phyloP scores from a whole-genome alignment of 495 filamentous ascomycete genomes.

The Bathelium albidoporum region DNA sequence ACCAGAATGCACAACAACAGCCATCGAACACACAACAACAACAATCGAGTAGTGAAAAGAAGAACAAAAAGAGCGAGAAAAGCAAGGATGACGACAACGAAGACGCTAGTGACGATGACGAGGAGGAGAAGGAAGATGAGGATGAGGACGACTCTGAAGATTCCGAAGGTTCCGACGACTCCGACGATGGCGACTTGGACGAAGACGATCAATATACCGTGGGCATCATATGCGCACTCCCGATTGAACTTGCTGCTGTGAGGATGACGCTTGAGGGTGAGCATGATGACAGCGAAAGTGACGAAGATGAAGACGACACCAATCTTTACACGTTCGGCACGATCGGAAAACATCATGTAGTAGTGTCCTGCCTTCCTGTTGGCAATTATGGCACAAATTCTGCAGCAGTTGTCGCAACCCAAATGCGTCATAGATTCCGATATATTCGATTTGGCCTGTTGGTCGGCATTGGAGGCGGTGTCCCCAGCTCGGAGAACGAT shows the following conservation, averaged over 20 bases:
- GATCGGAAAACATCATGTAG: neutral
- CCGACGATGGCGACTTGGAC: no score
- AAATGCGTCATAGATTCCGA: neutral
- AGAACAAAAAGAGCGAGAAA: no score
- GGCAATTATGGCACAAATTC: neutral
- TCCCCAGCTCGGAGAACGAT: constrained; percentile 2
- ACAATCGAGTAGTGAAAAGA: no score
- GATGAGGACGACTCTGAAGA: no score
- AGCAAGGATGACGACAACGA: no score
- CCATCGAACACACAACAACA: no score
- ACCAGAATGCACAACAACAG: no score
- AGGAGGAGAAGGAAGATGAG: no score
- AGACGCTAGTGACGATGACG: no score
- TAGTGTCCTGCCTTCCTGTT: neutral
- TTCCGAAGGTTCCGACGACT: no score
- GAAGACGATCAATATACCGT: neutral
- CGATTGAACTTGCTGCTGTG: neutral
- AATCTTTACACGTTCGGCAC: neutral
- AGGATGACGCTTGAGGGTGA: neutral
- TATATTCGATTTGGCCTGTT: constrained; percentile 1
- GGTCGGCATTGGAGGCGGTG: constrained; percentile 11
- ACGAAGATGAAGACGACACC: neutral
- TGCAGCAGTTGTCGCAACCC: neutral
- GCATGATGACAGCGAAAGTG: no score
- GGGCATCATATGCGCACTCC: neutral